Percentiles rank a stretch among this genome's conserved stretches.
These are phyloP conservation scores for Fusarium sp. DNA, from an alignment of 2,329 filamentous ascomycete species.

Conservation along the genomic window DNA sequence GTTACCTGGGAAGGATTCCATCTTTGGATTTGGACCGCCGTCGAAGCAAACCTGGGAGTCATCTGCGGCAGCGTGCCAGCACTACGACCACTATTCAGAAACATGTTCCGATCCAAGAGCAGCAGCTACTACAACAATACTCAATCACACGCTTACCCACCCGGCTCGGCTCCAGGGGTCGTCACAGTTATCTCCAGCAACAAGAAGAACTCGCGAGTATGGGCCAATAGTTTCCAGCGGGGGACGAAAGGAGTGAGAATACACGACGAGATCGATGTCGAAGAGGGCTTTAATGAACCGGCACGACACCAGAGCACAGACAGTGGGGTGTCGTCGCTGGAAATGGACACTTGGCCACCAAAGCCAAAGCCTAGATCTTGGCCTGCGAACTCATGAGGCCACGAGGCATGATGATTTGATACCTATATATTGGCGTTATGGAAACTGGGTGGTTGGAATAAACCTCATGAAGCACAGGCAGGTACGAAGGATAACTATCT, in stretches of 20 bases:
- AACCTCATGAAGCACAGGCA: slow-evolving; percentile 14
- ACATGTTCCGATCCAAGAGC: slow-evolving; percentile 44
- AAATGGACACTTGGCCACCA: slow-evolving; percentile 44
- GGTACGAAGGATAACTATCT: slow-evolving; percentile 3
- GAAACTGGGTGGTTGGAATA: slow-evolving; percentile 2
- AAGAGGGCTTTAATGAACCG: slow-evolving; percentile 28
- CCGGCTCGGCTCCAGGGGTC: slow-evolving; percentile 35
- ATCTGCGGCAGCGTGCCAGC: slow-evolving; percentile 58
- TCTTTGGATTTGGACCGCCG: slow-evolving; percentile 59
- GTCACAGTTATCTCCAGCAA: slow-evolving; percentile 30
- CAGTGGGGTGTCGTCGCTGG: slow-evolving; percentile 40
- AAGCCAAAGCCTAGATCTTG: slow-evolving; percentile 41
- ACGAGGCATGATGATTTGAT: slow-evolving; percentile 17
- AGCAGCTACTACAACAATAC: slow-evolving; percentile 44
- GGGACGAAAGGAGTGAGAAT: slow-evolving; percentile 44
- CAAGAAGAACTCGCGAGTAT: slow-evolving; percentile 33
- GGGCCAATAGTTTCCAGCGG: slow-evolving; percentile 41
- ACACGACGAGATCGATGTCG: slow-evolving; percentile 44
- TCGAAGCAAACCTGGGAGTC: slow-evolving; percentile 58
- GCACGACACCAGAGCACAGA: slow-evolving; percentile 37
- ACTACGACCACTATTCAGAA: slow-evolving; percentile 48
- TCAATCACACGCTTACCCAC: slow-evolving; percentile 37
- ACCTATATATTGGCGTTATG: slow-evolving; percentile 32
- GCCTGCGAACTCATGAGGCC: slow-evolving; percentile 18
- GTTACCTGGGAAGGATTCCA: slow-evolving; percentile 58